Evolutionary conservation across 2,329 filamentous ascomycete genomes (phyloP).

Genomic region (Ophiosphaerella korrae): DNA sequence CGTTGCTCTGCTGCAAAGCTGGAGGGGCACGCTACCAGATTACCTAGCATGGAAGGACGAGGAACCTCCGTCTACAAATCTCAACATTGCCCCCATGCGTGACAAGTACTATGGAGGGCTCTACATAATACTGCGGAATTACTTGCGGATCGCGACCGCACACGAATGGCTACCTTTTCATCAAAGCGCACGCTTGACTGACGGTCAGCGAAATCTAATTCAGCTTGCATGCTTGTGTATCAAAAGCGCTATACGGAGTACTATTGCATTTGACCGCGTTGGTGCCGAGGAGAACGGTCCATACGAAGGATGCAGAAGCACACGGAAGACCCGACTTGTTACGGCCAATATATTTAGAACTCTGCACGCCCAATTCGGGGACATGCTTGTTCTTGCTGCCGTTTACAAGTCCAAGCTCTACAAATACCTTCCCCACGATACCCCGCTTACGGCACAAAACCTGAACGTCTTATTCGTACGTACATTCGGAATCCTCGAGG

Average conservation of each 20-base stretch:
- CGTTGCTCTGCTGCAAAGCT: constrained; percentile 57
- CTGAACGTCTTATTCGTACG: constrained; percentile 35
- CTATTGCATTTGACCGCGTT: constrained; percentile 76
- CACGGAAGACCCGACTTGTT: constrained; percentile 68
- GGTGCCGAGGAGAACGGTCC: constrained; percentile 29
- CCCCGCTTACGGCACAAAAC: constrained; percentile 30
- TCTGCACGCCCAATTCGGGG: constrained; percentile 91
- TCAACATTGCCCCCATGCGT: constrained; percentile 80
- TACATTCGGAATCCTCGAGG: constrained; percentile 77
- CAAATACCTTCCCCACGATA: constrained; percentile 36
- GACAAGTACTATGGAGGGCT: constrained; percentile 94
- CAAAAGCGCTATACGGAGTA: constrained; percentile 78
- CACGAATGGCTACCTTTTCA: constrained; percentile 43
- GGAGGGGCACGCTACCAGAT: constrained; percentile 57
- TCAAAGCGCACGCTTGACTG: constrained; percentile 16
- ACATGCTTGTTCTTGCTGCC: constrained; percentile 84
- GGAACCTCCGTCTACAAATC: constrained; percentile 74
- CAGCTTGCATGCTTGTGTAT: constrained; percentile 40
- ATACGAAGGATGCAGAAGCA: constrained; percentile 57
- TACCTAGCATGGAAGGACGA: constrained; percentile 67
- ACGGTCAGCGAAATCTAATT: constrained; percentile 32
- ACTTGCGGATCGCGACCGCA: constrained; percentile 65
- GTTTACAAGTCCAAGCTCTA: constrained; percentile 66
- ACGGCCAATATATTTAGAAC: constrained; percentile 97
- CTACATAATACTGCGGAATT: constrained; percentile 86